Percentiles rank a stretch among this genome's conserved stretches.
Conservation (phyloP, 2,329 filamentous ascomycete genomes). For the Aphanoascus verrucosus region DNA sequence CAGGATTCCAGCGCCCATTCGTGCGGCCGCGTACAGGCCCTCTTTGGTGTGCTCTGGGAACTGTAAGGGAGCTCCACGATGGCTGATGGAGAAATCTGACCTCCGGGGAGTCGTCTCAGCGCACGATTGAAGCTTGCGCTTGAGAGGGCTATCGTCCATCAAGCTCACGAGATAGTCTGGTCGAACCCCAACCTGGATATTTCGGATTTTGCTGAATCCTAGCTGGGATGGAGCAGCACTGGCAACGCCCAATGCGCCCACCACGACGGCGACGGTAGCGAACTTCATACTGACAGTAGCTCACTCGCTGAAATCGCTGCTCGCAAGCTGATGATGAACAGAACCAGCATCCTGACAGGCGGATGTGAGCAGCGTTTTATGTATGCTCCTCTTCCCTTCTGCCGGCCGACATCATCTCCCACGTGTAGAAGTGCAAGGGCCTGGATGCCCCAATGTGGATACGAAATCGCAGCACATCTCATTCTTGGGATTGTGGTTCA, state of each 20-base stretch:
- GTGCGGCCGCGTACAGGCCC: conserved; percentile 50
- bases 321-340: neutral
- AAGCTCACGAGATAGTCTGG: conserved; percentile 55
- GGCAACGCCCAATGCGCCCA: conserved; percentile 1
- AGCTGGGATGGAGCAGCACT: conserved; percentile 3
- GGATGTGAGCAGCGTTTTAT: neutral
- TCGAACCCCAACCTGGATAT: conserved; percentile 51
- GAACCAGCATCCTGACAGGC: neutral
- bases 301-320: conserved; percentile 27
- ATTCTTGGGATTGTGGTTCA: neutral
- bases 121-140: conserved; percentile 50
- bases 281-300: conserved; percentile 23
- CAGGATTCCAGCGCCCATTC: conserved; percentile 56
- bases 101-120: conserved; percentile 44
- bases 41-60: conserved; percentile 55
- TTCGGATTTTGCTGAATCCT: conserved; percentile 6
- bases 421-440: conserved; percentile 3
- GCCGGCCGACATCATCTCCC: neutral
- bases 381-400: neutral
- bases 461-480: neutral
- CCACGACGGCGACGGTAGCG: neutral
- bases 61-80: conserved; percentile 52
- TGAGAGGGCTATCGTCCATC: conserved; percentile 51
- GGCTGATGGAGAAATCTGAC: conserved; percentile 49
- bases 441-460: neutral